Evolutionary conservation across 441 rosid species (phyloP).

Genomic region (Gossypium lobatum): DNA sequence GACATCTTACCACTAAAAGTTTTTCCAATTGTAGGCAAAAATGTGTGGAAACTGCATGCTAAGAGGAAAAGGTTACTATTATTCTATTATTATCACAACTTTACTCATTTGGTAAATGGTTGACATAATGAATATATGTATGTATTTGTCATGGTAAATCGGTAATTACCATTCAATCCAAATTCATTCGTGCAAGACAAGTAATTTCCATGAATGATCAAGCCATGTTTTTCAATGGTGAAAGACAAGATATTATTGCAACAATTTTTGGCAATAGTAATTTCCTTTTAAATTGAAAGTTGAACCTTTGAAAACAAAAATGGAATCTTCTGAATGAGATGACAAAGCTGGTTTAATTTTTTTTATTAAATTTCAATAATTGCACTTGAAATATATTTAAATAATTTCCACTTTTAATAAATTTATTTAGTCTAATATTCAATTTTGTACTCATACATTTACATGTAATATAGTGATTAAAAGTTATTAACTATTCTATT

Average conservation of each 20-base stretch:
- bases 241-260: neutral
- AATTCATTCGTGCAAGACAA: constrained; percentile 3
- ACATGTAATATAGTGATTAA: too few species aligned
- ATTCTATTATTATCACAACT: neutral
- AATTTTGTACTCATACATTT: too few species aligned
- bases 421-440: neutral
- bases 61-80: neutral
- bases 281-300: neutral
- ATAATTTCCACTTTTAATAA: neutral
- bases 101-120: neutral
- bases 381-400: neutral
- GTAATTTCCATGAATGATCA: neutral
- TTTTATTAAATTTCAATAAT: too few species aligned
- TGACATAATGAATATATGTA: neutral
- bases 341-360: neutral
- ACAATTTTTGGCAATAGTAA: neutral
- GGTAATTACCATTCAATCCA: neutral
- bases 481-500: too few species aligned
- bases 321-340: neutral
- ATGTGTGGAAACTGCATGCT: neutral
- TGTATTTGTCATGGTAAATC: neutral
- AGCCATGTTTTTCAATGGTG: neutral
- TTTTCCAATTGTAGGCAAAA: neutral
- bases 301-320: neutral
- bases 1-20: neutral